Percentiles rank a stretch among this genome's conserved stretches.
Evolutionary conservation across 2,329 filamentous ascomycete species (phyloP).

Genomic region (Corinectria fuckeliana): DNA sequence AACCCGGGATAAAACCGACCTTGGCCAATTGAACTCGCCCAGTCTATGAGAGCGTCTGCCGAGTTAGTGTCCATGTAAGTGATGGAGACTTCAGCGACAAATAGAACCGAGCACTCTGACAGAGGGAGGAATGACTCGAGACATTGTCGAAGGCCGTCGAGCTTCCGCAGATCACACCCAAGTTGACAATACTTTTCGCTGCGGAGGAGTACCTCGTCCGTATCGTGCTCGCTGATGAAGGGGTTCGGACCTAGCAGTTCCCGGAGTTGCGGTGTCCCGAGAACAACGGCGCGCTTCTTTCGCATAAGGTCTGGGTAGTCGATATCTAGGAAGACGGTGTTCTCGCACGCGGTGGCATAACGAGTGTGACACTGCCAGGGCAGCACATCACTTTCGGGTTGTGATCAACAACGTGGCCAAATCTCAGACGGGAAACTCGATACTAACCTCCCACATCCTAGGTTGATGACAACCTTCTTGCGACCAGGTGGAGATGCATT

Average conservation of each 20-base stretch:
- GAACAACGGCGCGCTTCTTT: slow-evolving; percentile 74
- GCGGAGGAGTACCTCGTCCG: slow-evolving; percentile 60
- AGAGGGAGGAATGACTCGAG: slow-evolving; percentile 66
- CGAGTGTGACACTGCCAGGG: slow-evolving; percentile 82
- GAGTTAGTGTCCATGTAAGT: slow-evolving; percentile 83
- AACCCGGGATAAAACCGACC: slow-evolving; percentile 54
- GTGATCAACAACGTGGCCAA: not conserved
- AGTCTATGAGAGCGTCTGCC: slow-evolving; percentile 76
- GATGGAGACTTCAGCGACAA: slow-evolving; percentile 87
- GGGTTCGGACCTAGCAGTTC: slow-evolving; percentile 43
- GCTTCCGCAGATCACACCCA: slow-evolving; percentile 79
- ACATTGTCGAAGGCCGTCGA: slow-evolving; percentile 64
- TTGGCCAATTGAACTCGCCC: slow-evolving; percentile 74
- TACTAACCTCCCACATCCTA: slow-evolving; percentile 89
- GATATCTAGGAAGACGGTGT: slow-evolving; percentile 78
- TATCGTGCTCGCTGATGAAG: slow-evolving; percentile 45
- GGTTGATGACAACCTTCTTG: slow-evolving; percentile 79
- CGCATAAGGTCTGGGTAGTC: slow-evolving; percentile 83
- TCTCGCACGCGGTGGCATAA: slow-evolving; percentile 63
- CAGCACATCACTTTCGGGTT: slow-evolving; percentile 72
- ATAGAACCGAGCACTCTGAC: slow-evolving; percentile 69
- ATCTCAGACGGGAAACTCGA: not conserved
- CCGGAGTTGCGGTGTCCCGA: slow-evolving; percentile 64
- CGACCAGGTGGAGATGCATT: slow-evolving; percentile 50
- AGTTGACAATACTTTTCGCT: slow-evolving; percentile 79